A percentile compares a stretch with the other conserved stretches of the same genome.
These are phyloP conservation scores for Stephanocyclus meneghinianus DNA, from an alignment of 352 stramenopile species.

Conservation along the genomic window DNA sequence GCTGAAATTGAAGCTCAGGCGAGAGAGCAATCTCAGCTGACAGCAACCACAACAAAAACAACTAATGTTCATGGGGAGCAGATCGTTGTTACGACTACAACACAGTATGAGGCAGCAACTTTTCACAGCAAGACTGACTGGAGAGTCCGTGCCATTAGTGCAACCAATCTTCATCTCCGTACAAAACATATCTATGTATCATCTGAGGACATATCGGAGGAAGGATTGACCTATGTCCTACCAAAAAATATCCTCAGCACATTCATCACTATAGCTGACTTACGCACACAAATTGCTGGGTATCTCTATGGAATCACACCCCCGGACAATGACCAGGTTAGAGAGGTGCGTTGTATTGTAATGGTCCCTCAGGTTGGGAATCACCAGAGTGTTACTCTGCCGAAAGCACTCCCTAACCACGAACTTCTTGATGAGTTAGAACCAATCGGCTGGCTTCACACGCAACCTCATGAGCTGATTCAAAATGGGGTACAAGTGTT, in stretches of 20 bases:
- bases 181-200: conserved; percentile 99
- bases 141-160: conserved; percentile 97
- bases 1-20: conserved; percentile 99
- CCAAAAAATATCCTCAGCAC: conserved; percentile 99
- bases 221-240: conserved; percentile 98
- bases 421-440: conserved; percentile 97
- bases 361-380: conserved; percentile 98
- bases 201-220: conserved; percentile 96
- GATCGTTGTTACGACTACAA: conserved; percentile 99
- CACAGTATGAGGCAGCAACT: conserved; percentile 98
- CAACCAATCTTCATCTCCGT: conserved; percentile 97
- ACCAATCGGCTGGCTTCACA: conserved; percentile 99
- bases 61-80: conserved; percentile 99
- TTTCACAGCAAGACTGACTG: conserved; percentile 99
- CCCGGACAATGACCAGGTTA: conserved; percentile 96
- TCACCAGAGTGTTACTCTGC: conserved; percentile 96
- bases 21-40: conserved; percentile 96
- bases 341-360: conserved; percentile 99
- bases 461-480: conserved; percentile 96
- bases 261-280: conserved; percentile 97
- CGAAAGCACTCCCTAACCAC: conserved; percentile 93
- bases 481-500: conserved; percentile 88
- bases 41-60: conserved; percentile 97
- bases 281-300: conserved; percentile 96
- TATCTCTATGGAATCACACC: conserved; percentile 99